These are phyloP conservation scores for Trametes cingulata DNA, from an alignment of 768 basidiomycete species.

Conservation along the genomic window DNA sequence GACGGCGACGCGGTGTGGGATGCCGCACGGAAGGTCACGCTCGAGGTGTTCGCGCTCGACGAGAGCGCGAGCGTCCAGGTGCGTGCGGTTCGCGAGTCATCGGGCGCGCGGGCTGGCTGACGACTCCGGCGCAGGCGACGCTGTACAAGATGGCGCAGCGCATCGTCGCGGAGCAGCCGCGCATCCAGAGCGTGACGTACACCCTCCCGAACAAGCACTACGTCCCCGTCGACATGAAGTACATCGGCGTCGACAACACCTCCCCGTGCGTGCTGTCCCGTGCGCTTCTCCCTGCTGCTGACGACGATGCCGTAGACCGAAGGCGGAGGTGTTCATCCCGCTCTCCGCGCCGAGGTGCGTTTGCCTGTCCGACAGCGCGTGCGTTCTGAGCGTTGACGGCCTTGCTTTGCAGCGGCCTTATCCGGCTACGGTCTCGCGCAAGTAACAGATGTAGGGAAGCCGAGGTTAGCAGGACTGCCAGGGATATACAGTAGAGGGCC, in stretches of 20 bases:
- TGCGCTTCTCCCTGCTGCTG: neutral
- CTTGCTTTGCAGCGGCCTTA: conserved; percentile 67
- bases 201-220: conserved; percentile 93
- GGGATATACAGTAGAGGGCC: no score
- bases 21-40: conserved; percentile 60
- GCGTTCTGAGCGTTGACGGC: conserved; percentile 1
- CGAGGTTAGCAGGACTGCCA: no score
- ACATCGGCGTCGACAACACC: conserved; percentile 68
- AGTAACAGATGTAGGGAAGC: no score
- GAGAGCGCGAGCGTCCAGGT: conserved; percentile 94
- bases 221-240: conserved; percentile 82
- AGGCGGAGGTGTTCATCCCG: conserved; percentile 87
- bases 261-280: conserved; percentile 53
- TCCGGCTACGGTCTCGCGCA: conserved; percentile 53
- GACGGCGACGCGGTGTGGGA: conserved; percentile 54
- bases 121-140: conserved; percentile 64
- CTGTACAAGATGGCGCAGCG: conserved; percentile 85
- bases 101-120: neutral
- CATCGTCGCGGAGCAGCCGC: conserved; percentile 64
- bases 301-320: conserved; percentile 44
- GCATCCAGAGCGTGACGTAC: conserved; percentile 65
- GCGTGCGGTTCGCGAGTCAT: neutral
- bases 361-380: neutral
- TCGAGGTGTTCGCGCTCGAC: conserved; percentile 83
- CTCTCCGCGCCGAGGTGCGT: conserved; percentile 82